phyloP scores from a whole-genome alignment of 768 basidiomycete genomes.

The Suillus hirtellus region DNA sequence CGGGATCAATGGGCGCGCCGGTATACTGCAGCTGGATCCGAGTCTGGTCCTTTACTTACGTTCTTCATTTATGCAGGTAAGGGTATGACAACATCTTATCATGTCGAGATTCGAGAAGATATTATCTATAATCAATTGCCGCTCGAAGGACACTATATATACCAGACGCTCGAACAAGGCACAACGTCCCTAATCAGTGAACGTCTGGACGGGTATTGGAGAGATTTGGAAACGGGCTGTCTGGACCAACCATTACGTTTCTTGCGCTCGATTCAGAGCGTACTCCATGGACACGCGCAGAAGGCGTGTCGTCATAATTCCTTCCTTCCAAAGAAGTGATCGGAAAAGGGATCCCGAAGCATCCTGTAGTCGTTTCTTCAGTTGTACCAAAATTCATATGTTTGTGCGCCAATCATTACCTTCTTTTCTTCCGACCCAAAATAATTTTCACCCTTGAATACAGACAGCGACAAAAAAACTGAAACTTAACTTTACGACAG shows the following conservation, averaged over 20 bases:
- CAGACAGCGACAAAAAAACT: neutral
- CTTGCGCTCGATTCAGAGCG: neutral
- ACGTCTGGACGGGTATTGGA: neutral
- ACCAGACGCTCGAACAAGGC: neutral
- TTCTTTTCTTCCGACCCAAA: too few species aligned
- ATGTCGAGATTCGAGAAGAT: neutral
- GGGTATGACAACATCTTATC: neutral
- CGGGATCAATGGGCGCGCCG: neutral
- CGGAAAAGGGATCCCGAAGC: conserved; percentile 1
- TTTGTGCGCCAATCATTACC: conserved; percentile 4
- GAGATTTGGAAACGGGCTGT: neutral
- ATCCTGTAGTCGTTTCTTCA: neutral
- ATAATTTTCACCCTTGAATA: neutral
- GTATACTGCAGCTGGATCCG: neutral
- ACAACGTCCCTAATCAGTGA: neutral
- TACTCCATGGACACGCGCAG: conserved; percentile 1
- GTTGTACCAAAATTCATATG: neutral
- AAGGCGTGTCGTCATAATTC: neutral
- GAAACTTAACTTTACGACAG: neutral
- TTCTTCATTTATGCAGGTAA: neutral
- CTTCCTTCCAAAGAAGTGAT: conserved; percentile 1
- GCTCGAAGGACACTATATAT: neutral
- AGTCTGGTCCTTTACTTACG: neutral
- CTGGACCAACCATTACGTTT: neutral
- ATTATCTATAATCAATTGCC: neutral